Base-by-base conservation (phyloP, 208 protist genomes). In the Acanthamoeba royreba region DNA sequence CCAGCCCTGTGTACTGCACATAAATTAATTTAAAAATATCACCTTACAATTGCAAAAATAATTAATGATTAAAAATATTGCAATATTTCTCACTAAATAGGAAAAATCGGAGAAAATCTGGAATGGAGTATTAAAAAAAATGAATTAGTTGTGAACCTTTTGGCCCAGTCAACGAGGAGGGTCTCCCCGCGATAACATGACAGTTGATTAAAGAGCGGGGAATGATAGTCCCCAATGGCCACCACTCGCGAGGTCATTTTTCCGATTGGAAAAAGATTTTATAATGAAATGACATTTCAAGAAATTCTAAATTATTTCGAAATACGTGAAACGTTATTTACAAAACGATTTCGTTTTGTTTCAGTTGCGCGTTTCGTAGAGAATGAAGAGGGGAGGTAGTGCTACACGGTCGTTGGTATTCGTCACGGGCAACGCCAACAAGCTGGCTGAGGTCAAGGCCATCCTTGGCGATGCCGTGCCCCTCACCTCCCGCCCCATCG, bases 341-440 rank as follows among this genome's bases (percentile, higher is more conserved):
- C n/a, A n/a, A n/a, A n/a, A n/a, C n/a, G n/a, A n/a, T n/a, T n/a
- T n/a, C n/a, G n/a, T n/a, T n/a, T n/a, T n/a, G n/a, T n/a, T n/a
- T n/a, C n/a, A n/a, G n/a, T n/a, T n/a, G 49, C 22, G 22, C 15
- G 13, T 58, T 58, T 58, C 22, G 15, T 22, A n/a, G 49, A 58
- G 22, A 13, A 90, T 90, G 83, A 90, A 90, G 83, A 43, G 83
- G 9, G 9, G 47, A 31, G 52, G 53, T 28, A 49, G 83, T 31
- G 83, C 83, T 66, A 19, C 43, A n/a, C 45, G 49, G 15, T 58
- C 87, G 33, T 45, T 96, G 5, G 94, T 97, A 55, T 97, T 99
- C 95, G 98, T 99, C 13, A 99, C 99, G 9, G 99, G 99, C 28
- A 99, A 99, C 94, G 97, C 95, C 4, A 99, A 99, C n/a, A 99